Conservation (phyloP, 306 rosid species). For the Gynostemma pentaphyllum region DNA sequence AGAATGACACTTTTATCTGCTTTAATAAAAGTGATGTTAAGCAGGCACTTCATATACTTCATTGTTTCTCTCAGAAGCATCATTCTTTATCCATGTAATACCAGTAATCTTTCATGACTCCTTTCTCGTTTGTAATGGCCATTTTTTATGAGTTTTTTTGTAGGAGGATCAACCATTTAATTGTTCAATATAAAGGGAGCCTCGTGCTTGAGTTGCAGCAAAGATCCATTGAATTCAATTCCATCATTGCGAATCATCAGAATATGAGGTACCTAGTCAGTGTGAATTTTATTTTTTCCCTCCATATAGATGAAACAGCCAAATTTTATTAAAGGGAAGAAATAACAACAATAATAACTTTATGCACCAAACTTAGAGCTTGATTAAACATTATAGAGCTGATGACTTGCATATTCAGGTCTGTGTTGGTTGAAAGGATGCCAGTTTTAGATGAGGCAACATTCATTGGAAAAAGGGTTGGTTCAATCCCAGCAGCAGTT, state of each 20-base stretch:
- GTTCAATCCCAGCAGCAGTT: slow-evolving; percentile 42
- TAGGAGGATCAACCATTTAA: slow-evolving; percentile 77
- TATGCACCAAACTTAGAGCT: neutral
- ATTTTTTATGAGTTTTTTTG: slow-evolving; percentile 16
- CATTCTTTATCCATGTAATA: neutral
- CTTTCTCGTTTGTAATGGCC: slow-evolving; percentile 13
- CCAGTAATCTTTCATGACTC: neutral
- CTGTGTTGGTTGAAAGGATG: slow-evolving; percentile 86
- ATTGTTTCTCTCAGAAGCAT: neutral
- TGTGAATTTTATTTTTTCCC: neutral
- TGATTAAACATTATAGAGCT: slow-evolving; percentile 12
- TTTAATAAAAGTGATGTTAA: neutral
- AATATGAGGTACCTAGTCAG: slow-evolving; percentile 54
- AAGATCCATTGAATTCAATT: slow-evolving; percentile 85
- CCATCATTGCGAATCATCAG: slow-evolving; percentile 61
- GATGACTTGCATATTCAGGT: slow-evolving; percentile 37
- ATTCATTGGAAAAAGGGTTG: slow-evolving; percentile 63
- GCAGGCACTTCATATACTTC: neutral
- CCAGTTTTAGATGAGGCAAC: slow-evolving; percentile 89
- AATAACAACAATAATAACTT: too few relatives aligned
- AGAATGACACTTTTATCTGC: neutral
- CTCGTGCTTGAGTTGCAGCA: slow-evolving; percentile 97
- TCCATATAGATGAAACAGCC: neutral
- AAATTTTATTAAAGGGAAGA: slow-evolving; percentile 1
- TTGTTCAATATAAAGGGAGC: slow-evolving; percentile 69